A percentile compares a stretch with the other conserved stretches of the same genome.
Conservation (phyloP, 2,329 filamentous ascomycete species). For the Clathrospora elynae region DNA sequence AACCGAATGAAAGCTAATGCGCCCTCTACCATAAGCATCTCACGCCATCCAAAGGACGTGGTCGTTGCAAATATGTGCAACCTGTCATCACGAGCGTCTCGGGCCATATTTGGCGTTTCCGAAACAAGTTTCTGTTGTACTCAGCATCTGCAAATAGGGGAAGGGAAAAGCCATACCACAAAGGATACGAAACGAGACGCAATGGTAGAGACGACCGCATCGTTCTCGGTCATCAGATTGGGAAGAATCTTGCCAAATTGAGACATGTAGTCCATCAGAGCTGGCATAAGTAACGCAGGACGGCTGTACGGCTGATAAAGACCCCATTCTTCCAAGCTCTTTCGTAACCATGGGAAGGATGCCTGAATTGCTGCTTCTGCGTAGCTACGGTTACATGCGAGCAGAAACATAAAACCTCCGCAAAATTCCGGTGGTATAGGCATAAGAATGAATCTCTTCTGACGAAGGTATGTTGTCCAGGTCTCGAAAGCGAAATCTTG, state of each 20-base stretch:
- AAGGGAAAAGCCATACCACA: not conserved
- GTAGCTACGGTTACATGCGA: not conserved
- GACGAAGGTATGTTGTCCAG: not conserved
- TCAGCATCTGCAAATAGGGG: not conserved
- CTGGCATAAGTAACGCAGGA: constrained; percentile 1
- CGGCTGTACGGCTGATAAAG: not conserved
- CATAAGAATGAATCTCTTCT: not conserved
- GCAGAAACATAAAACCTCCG: not conserved
- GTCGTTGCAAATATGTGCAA: not conserved
- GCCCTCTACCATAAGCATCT: not conserved
- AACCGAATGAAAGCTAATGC: constrained; percentile 1
- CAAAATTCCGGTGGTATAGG: not conserved
- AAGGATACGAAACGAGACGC: constrained; percentile 1
- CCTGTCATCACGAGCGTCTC: not conserved
- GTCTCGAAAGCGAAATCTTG: not conserved
- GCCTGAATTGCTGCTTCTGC: not conserved
- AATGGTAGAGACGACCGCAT: constrained; percentile 1
- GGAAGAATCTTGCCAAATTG: not conserved
- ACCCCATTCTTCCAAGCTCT: constrained; percentile 1
- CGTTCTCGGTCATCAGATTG: not conserved
- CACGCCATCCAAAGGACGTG: constrained; percentile 1
- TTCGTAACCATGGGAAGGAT: not conserved
- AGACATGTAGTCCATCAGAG: constrained; percentile 1
- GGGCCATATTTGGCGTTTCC: constrained; percentile 1
- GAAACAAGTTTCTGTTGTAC: not conserved